A percentile compares a stretch with the other conserved stretches of the same genome.
phyloP scores from a whole-genome alignment of 148 eudicot species.

The Dysphania ambrosioides region DNA sequence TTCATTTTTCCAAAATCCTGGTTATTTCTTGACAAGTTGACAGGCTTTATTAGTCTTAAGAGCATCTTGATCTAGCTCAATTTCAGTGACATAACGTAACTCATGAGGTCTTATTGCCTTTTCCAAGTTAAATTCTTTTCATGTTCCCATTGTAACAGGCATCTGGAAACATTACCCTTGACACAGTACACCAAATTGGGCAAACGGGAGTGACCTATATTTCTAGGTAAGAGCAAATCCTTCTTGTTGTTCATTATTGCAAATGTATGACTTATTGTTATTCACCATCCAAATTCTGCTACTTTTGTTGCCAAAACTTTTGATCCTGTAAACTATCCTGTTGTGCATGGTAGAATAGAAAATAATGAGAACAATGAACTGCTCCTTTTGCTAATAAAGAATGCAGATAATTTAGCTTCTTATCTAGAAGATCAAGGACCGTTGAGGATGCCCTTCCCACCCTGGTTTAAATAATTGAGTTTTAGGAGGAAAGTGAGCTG shows the following conservation, averaged over 20 bases:
- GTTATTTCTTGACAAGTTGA: background rate
- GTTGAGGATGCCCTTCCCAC: background rate
- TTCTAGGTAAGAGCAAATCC: slow-evolving; percentile 52
- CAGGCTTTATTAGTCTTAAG: background rate
- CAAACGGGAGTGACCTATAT: slow-evolving; percentile 89
- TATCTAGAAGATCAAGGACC: background rate
- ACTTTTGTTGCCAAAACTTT: background rate
- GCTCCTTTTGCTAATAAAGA: background rate
- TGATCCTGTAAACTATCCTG: background rate
- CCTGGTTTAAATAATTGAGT: background rate
- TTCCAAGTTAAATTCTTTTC: background rate
- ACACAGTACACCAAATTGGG: slow-evolving; percentile 73
- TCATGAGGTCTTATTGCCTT: background rate
- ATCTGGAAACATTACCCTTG: slow-evolving; percentile 95
- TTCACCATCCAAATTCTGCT: background rate
- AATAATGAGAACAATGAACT: background rate
- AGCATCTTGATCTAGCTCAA: too few relatives aligned
- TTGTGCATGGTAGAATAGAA: background rate
- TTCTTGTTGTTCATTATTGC: background rate
- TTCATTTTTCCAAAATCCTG: background rate
- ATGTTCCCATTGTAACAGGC: slow-evolving; percentile 51
- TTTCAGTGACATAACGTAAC: background rate
- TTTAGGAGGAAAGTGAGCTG: background rate
- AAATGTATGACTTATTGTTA: background rate
- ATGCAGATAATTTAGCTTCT: background rate